Evolutionary conservation across 768 basidiomycete genomes (phyloP), one percentile per base, ranked within the genome.

Genomic region (Leccinum disarticulatum): DNA sequence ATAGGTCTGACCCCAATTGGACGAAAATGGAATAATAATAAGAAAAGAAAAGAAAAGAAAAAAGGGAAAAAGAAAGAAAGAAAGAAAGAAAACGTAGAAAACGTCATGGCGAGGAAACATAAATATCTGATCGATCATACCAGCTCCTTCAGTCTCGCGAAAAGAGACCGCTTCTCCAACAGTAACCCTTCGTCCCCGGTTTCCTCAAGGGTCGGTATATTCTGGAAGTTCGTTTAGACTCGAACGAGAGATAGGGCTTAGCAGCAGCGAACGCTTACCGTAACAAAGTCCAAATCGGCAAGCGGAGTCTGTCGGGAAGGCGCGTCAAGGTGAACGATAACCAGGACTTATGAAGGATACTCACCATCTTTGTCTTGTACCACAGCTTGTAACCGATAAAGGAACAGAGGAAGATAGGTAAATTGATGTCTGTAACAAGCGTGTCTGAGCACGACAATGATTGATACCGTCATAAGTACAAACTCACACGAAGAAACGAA

Each of bases 261-360:
- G 47, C 30, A 14, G 6, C 3, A 25, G 27, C 6, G 1, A 33
- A 56, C 3, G 70, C 82, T 56, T 58, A 84, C 86, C 36, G 87
- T 87, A 60, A 84, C 81, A 60, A 90, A 87, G 70, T 90, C 89
- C 83, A 89, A 87, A 63, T 90, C 83, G n/a, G 49, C 55, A n/a
- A 69, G 68, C 19, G 68, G 61, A 56, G 14, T 6, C 68, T 69
- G 28, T 17, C 17, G 38, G 6, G 36, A 52, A 49, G 6, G 3
- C 7, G 17, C 2, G 11, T 38, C 15, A 8, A 46, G 27, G n/a
- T 25, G 31, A 56, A 55, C 17, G 3, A 36, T 7, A 13, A 48
- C 3, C 33, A 6, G 28, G 17, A 13, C 31, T 5, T 2, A 6
- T 14, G 15, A 28, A 13, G 9, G 41, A 28, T 11, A 22, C 62